Base-by-base conservation (phyloP, 108 stramenopile genomes). In the Nannochloropsis gaditana region DNA sequence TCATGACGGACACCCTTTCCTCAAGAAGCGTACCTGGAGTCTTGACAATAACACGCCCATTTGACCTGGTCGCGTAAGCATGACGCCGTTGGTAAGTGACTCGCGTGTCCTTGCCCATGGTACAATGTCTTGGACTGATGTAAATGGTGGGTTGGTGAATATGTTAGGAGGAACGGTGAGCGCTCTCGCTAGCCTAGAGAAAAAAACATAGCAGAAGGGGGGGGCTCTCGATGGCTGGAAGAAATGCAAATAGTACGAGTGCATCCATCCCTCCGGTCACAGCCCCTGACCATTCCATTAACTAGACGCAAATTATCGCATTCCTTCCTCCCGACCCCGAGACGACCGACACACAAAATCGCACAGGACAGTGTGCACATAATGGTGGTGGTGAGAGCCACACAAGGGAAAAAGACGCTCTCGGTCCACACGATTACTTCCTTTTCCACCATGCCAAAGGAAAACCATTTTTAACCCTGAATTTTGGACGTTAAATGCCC, bases 51-150 rank as follows among this genome's bases (percentile, higher is more conserved):
- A 93, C 92, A 73, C 90, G 86, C 88, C 84, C 83, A 94, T 97
- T 94, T 45, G 92, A 92, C 84, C 83, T 80, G 85, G 97, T 97
- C 92, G 94, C 93, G 95, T 98, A 98, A 84, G 95, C 93, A 90
- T 98, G 97, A 86, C 97, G 95, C 91, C 96, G 93, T 42, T 87
- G 87, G 90, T 96, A 95, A 17, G 96, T 96, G 86, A 97, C 94
- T 85, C 99, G 94, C 84, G 89, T 90, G 91, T 99, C 96, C 86
- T 92, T 89, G 59, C 83, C 88, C 91, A 93, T 93, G 42, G 31
- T 90, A 41, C 3, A 73, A 19, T 84, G 79, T 73, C 59, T 73
- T 31, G 31, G 31, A 31, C 31, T 31, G 59, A n/a, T 15, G 6
- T 84, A 59, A 45, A 47, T 9, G 6, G 84, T 84, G 84, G 41